These are phyloP conservation scores for Coemansia erecta DNA, from an alignment of 192 early-diverging fungal species.

Conservation along the genomic window DNA sequence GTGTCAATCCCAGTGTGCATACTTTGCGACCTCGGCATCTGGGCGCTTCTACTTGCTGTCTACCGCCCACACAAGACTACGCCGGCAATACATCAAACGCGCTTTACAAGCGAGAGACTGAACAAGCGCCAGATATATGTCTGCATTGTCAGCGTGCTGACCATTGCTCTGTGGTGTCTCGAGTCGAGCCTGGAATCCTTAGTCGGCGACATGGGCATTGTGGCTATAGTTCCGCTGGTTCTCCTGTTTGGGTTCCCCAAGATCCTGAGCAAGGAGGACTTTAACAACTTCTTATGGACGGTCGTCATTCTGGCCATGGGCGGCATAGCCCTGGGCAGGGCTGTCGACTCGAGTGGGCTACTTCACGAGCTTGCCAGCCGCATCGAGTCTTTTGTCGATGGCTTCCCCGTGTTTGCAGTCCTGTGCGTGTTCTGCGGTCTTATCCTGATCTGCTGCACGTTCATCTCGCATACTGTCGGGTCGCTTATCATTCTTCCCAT, in stretches of 20 bases:
- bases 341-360: constrained; percentile 84
- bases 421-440: constrained; percentile 74
- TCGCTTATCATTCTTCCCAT: constrained; percentile 96
- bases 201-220: constrained; percentile 94
- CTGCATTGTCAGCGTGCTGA: constrained; percentile 64
- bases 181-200: constrained; percentile 69
- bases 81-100: constrained; percentile 58
- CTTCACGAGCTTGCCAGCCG: constrained; percentile 70
- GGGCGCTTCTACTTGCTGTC: constrained; percentile 76
- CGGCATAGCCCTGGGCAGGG: constrained; percentile 89
- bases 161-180: constrained; percentile 89
- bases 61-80: constrained; percentile 74
- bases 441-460: constrained; percentile 82
- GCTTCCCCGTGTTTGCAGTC: constrained; percentile 68
- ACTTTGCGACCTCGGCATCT: constrained; percentile 75
- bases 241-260: constrained; percentile 85
- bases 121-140: constrained; percentile 74
- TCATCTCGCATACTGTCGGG: constrained; percentile 94
- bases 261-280: constrained; percentile 92
- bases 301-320: constrained; percentile 92
- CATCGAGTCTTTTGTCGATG: constrained; percentile 66
- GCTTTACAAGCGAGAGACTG: constrained; percentile 38
- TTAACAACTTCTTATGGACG: constrained; percentile 94
- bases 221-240: constrained; percentile 89
- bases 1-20: constrained; percentile 85